Evolutionary conservation across 495 filamentous ascomycete genomes (phyloP), one percentile per base, ranked within the genome.

Genomic region (Paragyromitra xinjiangensis): DNA sequence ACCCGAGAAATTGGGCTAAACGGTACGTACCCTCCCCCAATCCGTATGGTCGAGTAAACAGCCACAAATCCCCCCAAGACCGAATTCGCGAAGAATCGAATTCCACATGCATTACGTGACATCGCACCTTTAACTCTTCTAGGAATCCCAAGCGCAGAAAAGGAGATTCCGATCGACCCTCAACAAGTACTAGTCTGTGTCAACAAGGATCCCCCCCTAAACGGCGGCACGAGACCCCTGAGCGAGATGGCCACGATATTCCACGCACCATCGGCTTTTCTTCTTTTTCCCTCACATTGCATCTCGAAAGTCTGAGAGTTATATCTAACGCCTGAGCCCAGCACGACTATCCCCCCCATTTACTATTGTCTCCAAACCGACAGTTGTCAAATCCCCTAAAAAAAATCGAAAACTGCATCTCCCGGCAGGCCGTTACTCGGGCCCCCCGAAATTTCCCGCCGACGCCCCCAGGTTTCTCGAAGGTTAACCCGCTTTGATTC

Each of bases 281-380:
- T 26, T 56, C 55, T 34, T 51, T 51, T 51, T 19, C 14, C 55
- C 55, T 16, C 12, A 29, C 55, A 59, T 37, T 16, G 26, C 14
- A 61, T 14, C 53, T 56, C 11, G 3, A 19, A 61, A 50, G 64
- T 37, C 64, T 51, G 42, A 67, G 64, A 22, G 65, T 34, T 68
- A 68, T 68, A 55, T 55, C 65, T 55, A 69, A 26, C 42, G 58
- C 58, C 69, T 70, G 56, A 50, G 42, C 69, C 29, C 69, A 16
- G 1, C 16, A 51, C 12, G 19, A 53, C 14, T 26, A 34, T 50
- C 29, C 6, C n/a, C 4, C 12, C 12, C 2, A 22, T 19, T 22
- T 39, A 34, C 29, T 34, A 34, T 34, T 34, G 29, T 53, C 29
- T 26, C 58, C 4, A 64, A 64, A 48, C 24, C 68, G 26, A 42